Percentiles rank a stretch among this genome's conserved stretches.
Evolutionary conservation across 2,329 filamentous ascomycete species (phyloP).

Genomic region (Epichloe aotearoae): DNA sequence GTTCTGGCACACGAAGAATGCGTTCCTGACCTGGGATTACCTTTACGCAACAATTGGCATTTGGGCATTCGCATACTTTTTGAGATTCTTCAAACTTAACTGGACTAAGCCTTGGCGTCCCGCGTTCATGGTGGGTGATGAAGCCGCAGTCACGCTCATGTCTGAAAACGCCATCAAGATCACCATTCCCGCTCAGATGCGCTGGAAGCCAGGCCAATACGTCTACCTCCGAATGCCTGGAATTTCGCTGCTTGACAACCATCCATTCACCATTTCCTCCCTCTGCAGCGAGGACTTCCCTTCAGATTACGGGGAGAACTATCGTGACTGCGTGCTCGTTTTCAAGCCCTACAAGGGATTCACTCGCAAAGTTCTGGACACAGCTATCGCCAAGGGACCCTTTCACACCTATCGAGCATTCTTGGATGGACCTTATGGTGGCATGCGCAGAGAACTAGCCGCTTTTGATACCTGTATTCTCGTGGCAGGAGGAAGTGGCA

Average conservation of each 20-base stretch:
- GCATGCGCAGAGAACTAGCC: slow-evolving; percentile 79
- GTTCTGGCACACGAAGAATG: slow-evolving; percentile 96
- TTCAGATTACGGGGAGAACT: slow-evolving; percentile 77
- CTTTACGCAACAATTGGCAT: slow-evolving; percentile 70
- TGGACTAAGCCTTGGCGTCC: slow-evolving; percentile 71
- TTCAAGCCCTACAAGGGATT: slow-evolving; percentile 90
- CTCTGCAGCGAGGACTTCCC: slow-evolving; percentile 88
- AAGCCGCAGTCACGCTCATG: slow-evolving; percentile 78
- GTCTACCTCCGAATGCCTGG: slow-evolving; percentile 91
- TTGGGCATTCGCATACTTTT: slow-evolving; percentile 60
- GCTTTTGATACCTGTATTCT: slow-evolving; percentile 90
- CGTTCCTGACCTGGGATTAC: slow-evolving; percentile 79
- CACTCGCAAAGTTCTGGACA: slow-evolving; percentile 72
- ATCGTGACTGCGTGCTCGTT: slow-evolving; percentile 78
- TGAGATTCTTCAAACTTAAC: slow-evolving; percentile 75
- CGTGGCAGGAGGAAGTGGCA: slow-evolving; percentile 86
- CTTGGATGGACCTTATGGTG: slow-evolving; percentile 87
- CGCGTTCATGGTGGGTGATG: slow-evolving; percentile 79
- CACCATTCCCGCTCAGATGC: slow-evolving; percentile 84
- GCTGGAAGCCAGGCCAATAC: slow-evolving; percentile 88
- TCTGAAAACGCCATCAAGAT: slow-evolving; percentile 92
- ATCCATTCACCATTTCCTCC: slow-evolving; percentile 90
- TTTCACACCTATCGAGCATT: slow-evolving; percentile 89
- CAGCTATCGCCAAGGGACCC: slow-evolving; percentile 70
- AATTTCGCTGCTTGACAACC: slow-evolving; percentile 81